Base-by-base conservation (phyloP, 2,329 filamentous ascomycete species). In the Stagonosporopsis tanaceti region DNA sequence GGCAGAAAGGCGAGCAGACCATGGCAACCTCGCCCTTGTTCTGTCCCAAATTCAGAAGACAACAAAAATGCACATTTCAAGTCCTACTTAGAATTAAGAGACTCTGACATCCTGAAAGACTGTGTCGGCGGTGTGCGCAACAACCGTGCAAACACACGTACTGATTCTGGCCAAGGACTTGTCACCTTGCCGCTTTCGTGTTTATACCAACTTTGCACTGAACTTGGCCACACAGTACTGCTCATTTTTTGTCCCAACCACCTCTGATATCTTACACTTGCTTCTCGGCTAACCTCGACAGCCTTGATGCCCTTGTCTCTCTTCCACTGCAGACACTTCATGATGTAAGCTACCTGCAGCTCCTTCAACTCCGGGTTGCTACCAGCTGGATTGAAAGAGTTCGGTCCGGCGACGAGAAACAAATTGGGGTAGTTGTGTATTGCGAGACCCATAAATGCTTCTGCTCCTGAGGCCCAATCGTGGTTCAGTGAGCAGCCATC, bases 321-420 rank as follows among this genome's bases (percentile, higher is more conserved):
- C 34, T 44, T 50, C 38, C n/a, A 50, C 5, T 12, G 45, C 8
- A 50, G n/a, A 9, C 52, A 39, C n/a, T 24, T 15, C 15, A 39
- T 39, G 9, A 46, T 56, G 34, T 35, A 46, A 11, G 39, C 40
- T 2, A 46, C 17, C 15, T 46, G 40, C 15, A 46, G 20, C 17
- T 56, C 46, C n/a, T 50, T 55, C 46, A 55, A 45, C 27, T 44
- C 32, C n/a, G 38, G 45, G 7, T 34, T 50, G 4, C 45, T 55
- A 27, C 52, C 45, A 32, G 45, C 46, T 24, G 32, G 32, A 25
- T 55, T 50, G 20, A 55, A 45, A 9, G 52, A 40, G 8, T 55
- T 50, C 8, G 45, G 39, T 14, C 52, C 45, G 14, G 46, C 46
- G 17, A 50, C 34, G 20, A 50, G n/a, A 25, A 50, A 50, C 8